These are phyloP conservation scores for Artemisia annua DNA, from an alignment of 129 eudicot species.

Conservation along the genomic window DNA sequence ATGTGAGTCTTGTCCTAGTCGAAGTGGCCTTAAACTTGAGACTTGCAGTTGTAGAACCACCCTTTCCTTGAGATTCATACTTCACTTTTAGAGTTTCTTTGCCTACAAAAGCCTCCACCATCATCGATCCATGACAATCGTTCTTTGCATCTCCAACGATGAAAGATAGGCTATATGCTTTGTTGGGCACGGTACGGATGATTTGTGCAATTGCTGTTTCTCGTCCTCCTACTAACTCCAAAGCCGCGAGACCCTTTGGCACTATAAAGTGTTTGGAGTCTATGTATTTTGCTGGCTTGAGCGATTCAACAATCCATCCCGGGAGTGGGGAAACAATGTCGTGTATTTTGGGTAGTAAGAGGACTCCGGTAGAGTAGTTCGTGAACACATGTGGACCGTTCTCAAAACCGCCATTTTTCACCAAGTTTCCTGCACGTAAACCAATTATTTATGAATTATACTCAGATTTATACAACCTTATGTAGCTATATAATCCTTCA, in stretches of 20 bases:
- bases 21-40: conserved; percentile 50
- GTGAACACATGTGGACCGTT: conserved; percentile 68
- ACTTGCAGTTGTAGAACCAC: conserved; percentile 31
- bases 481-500: no score
- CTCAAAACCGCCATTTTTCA: conserved; percentile 73
- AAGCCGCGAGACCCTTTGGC: conserved; percentile 58
- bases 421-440: conserved; percentile 48
- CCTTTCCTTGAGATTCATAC: conserved; percentile 45
- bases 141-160: conserved; percentile 68
- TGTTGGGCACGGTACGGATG: conserved; percentile 48
- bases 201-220: conserved; percentile 72
- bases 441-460: not conserved
- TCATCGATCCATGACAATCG: conserved; percentile 67
- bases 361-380: conserved; percentile 67
- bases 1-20: conserved; percentile 52
- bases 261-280: conserved; percentile 64
- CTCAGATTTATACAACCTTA: no score
- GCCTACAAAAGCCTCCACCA: conserved; percentile 74
- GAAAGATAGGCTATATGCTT: conserved; percentile 46
- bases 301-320: conserved; percentile 77
- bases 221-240: conserved; percentile 69
- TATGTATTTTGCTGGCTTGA: conserved; percentile 69
- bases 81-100: conserved; percentile 45
- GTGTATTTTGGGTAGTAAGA: conserved; percentile 56
- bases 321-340: conserved; percentile 66